Evolutionary conservation across 78 protist genomes (phyloP), one percentile per base, ranked within the genome.

Genomic region (Polysphondylium violaceum): DNA sequence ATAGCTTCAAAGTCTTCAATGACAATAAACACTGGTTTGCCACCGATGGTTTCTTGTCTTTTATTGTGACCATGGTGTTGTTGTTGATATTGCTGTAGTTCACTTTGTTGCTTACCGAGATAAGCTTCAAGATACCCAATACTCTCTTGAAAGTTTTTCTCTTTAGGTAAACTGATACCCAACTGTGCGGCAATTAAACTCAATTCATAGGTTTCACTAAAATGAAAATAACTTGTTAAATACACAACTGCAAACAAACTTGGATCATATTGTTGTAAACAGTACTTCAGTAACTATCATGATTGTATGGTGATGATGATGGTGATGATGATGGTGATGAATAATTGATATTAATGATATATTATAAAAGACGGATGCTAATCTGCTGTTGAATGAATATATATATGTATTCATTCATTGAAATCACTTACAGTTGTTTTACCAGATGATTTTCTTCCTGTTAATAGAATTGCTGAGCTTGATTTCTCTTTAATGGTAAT

Each of bases 351-450:
- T n/a, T 25, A 16, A 56, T 2, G 44, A 4, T 19, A 73, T 53
- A 21, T 55, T 21, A 55, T 8, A 2, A 38, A 2, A 6, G 12
- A 7, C 7, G 41, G 23, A 19, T 47, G 23, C 2, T 44, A 14
- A n/a, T n/a, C n/a, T n/a, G n/a, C n/a, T n/a, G n/a, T n/a, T n/a
- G n/a, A n/a, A n/a, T n/a, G n/a, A n/a, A n/a, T n/a, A n/a, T n/a
- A n/a, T n/a, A n/a, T n/a, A n/a, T n/a, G n/a, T n/a, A n/a, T n/a
- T n/a, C n/a, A n/a, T n/a, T n/a, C n/a, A n/a, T n/a, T n/a, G n/a
- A n/a, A n/a, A n/a, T n/a, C n/a, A n/a, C 81, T 23, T 74, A 76
- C 86, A 65, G 78, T 55, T 25, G 90, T 53, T 58, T 81, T 81
- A 40, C 90, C 90, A 58, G 50, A 53, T 38, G 56, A 33, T 27